phyloP scores from a whole-genome alignment of 768 basidiomycete species.

The Trametes cubensis region DNA sequence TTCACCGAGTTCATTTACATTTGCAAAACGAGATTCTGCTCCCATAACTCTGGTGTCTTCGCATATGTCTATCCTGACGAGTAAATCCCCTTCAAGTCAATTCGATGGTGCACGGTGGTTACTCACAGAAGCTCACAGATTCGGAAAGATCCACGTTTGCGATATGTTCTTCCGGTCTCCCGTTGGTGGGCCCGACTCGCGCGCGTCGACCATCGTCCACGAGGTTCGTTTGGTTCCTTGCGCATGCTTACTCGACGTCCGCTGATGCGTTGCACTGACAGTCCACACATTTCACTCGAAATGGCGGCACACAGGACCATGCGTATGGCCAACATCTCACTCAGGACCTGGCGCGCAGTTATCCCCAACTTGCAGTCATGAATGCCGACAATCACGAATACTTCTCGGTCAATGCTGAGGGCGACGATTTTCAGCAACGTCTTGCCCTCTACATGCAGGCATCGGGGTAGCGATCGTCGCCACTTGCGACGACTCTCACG shows the following conservation, averaged over 20 bases:
- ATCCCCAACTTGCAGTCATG: slow-evolving; percentile 37
- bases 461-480: too few relatives aligned
- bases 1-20: slow-evolving; percentile 11
- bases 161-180: slow-evolving; percentile 11
- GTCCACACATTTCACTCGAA: slow-evolving; percentile 45
- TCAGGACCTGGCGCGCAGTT: slow-evolving; percentile 42
- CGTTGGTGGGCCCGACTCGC: slow-evolving; percentile 47
- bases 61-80: slow-evolving; percentile 16
- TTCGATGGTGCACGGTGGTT: not conserved
- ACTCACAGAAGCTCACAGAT: not conserved
- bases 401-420: slow-evolving; percentile 8
- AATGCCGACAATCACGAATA: slow-evolving; percentile 47
- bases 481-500: too few relatives aligned
- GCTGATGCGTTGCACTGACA: not conserved
- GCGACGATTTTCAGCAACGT: not conserved
- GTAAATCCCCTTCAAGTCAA: not conserved
- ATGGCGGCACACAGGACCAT: slow-evolving; percentile 45
- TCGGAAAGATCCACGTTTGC: slow-evolving; percentile 14
- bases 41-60: not conserved
- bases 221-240: slow-evolving; percentile 1
- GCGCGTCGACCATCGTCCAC: slow-evolving; percentile 24
- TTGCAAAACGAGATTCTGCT: slow-evolving; percentile 39
- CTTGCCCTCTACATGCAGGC: not conserved
- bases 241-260: not conserved
- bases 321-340: slow-evolving; percentile 45